Base-by-base conservation (phyloP, 495 filamentous ascomycete species). In the Chlorociboria aeruginascens region DNA sequence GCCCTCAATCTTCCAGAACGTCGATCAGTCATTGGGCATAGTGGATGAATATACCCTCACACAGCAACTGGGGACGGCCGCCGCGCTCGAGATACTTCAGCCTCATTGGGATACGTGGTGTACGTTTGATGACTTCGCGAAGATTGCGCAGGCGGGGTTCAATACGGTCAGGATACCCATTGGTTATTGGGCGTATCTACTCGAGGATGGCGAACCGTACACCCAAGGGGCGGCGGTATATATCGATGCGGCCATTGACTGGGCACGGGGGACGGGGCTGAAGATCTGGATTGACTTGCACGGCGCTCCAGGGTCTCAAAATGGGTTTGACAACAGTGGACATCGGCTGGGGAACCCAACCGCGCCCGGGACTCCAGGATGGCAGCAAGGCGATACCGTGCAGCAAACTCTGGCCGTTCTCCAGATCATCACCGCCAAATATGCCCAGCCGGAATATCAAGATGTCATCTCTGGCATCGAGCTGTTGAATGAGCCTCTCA, bases 291-390 rank as follows among this genome's bases (percentile, higher is more conserved):
- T 62, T 30, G 57, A 60, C 44, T 40, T 61, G 40, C 51, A 55
- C 48, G 43, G 54, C 68, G 82, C 77, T 16, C 85, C 85, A 16
- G 82, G 81, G n/a, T 82, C 77, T n/a, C 85, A 89, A 57, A 89
- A 89, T 54, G 85, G 85, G 13, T 88, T 86, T 60, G 86, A 87
- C 61, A 86, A 89, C 61, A 79, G 72, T 43, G 85, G 84, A 9
- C 70, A 70, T 45, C 76, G 74, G 52, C n/a, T 49, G 7, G 78
- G 78, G 17, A 51, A 64, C 7, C 20, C 20, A 25, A 25, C 20
- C 1, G 20, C 1, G 1, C 20, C 20, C 20, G 20, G 2, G 20
- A 25, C 20, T 25, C 71, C 86, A 38, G 57, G 70, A 13, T 88
- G 83, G 84, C 71, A 74, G 44, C 63, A 71, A 45, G 77, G 72